Conservation (phyloP, 257 asterid species). For the Jacaranda mimosifolia region DNA sequence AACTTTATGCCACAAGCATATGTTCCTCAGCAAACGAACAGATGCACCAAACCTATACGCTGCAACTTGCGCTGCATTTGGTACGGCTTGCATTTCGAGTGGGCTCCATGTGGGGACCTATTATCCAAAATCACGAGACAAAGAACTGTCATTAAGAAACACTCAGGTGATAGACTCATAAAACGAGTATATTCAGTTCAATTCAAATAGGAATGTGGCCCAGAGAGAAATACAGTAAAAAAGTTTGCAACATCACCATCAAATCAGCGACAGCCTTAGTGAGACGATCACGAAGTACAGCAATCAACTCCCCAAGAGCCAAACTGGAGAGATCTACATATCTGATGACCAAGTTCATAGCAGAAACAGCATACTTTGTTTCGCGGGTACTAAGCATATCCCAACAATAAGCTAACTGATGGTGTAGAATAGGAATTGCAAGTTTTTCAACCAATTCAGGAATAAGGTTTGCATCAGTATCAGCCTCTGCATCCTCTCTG, state of each 20-base stretch:
- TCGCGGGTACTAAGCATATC: conserved; percentile 88
- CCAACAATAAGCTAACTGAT: conserved; percentile 81
- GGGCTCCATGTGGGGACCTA: conserved; percentile 95
- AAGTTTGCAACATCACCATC: conserved; percentile 55
- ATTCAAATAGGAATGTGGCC: conserved; percentile 11
- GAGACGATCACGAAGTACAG: conserved; percentile 83
- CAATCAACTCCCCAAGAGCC: conserved; percentile 66
- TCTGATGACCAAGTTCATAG: conserved; percentile 69
- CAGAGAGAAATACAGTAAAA: not conserved
- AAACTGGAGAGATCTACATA: conserved; percentile 77
- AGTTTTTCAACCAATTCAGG: conserved; percentile 87
- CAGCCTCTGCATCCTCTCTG: conserved; percentile 63
- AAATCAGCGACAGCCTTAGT: conserved; percentile 79
- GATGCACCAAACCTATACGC: conserved; percentile 90
- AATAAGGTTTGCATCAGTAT: conserved; percentile 82
- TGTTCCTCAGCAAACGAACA: conserved; percentile 84
- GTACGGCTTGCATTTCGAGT: conserved; percentile 69
- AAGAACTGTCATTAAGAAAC: not conserved
- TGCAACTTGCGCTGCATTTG: conserved; percentile 87
- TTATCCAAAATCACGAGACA: conserved; percentile 9
- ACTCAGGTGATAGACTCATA: not conserved
- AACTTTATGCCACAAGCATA: conserved; percentile 83
- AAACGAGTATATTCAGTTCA: not conserved
- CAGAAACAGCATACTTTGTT: conserved; percentile 78
- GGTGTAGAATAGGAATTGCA: conserved; percentile 88